Percentiles rank a stretch among this genome's conserved stretches.
Conservation (phyloP, 1,284 basidiomycete genomes). For the Porodaedalea pini region DNA sequence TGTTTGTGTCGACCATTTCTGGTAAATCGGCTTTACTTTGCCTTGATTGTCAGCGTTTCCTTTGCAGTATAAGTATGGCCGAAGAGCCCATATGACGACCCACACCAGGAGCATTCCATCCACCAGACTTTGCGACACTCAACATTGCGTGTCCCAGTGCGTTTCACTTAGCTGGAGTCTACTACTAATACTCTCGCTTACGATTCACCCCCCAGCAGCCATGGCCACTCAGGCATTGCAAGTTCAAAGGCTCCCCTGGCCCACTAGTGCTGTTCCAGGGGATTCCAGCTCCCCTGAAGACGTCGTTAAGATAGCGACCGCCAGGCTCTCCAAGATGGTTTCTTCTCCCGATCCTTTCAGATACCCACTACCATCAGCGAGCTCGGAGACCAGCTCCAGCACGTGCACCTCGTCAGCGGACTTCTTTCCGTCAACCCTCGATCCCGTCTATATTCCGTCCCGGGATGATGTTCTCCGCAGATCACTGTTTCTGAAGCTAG, state of each 20-base stretch:
- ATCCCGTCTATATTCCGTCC: background rate
- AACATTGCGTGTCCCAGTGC: background rate
- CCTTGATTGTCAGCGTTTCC: too few relatives aligned
- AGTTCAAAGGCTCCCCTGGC: background rate
- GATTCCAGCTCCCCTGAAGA: background rate
- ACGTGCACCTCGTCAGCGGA: background rate
- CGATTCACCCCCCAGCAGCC: background rate
- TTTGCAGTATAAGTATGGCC: too few relatives aligned
- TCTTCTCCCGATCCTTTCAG: constrained; percentile 31
- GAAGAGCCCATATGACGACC: too few relatives aligned
- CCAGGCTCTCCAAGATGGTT: constrained; percentile 32
- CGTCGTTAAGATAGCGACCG: background rate
- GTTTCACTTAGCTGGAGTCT: too few relatives aligned
- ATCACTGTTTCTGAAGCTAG: background rate
- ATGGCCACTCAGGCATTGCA: background rate
- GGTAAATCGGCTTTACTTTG: too few relatives aligned
- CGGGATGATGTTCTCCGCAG: background rate
- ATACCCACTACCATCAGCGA: background rate
- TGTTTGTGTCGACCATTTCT: too few relatives aligned
- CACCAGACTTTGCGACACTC: too few relatives aligned
- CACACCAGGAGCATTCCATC: too few relatives aligned
- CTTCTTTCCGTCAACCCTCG: background rate
- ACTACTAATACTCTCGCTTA: too few relatives aligned
- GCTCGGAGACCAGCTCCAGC: background rate
- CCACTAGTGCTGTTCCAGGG: background rate